Evolutionary conservation across 148 eudicot genomes (phyloP), one percentile per base, ranked within the genome.

Genomic region (Salicornia ramosissima): DNA sequence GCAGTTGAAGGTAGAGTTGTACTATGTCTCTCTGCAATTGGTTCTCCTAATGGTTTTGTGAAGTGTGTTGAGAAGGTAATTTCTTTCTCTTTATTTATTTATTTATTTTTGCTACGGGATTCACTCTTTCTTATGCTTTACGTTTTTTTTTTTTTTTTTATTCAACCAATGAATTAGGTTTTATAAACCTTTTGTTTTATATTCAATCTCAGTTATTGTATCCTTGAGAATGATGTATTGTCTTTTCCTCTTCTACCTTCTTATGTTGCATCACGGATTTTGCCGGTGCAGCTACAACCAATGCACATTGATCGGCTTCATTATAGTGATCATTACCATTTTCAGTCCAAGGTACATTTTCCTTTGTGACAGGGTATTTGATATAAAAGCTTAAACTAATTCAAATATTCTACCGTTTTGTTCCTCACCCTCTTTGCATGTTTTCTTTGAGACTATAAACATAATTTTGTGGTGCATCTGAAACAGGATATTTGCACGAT

Each of bases 21-120:
- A n/a, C 80, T 94, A 30, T 94, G 97, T 65, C 80, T 89, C 69
- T 91, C 91, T 79, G 99, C 90, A 25, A 87, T 94, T 69, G 99
- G 96, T 51, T 91, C 71, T 77, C 86, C 99, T 29, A 76, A 80
- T 75, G 83, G 86, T 30, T 94, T 94, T 68, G 80, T 86, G 79
- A 81, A 80, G 82, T 78, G 84, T 42, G 73, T 91, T 73, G 73
- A 75, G 81, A 83, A 75, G 99, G 99, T 91, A 78, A 28, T 18
- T 24, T 68, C 29, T 73, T 68, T 58, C 66, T 31, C 45, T 34
- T 14, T 69, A 50, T 22, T 47, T n/a, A n/a, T n/a, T n/a, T n/a
- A n/a, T n/a, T n/a, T n/a, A n/a, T n/a, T n/a, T n/a, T n/a, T n/a
- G n/a, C n/a, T n/a, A n/a, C n/a, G n/a, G n/a, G n/a, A 31, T 25